A percentile compares a stretch with the other conserved stretches of the same genome.
Conservation (phyloP, 306 rosid genomes). For the Lathyrus oleraceus region DNA sequence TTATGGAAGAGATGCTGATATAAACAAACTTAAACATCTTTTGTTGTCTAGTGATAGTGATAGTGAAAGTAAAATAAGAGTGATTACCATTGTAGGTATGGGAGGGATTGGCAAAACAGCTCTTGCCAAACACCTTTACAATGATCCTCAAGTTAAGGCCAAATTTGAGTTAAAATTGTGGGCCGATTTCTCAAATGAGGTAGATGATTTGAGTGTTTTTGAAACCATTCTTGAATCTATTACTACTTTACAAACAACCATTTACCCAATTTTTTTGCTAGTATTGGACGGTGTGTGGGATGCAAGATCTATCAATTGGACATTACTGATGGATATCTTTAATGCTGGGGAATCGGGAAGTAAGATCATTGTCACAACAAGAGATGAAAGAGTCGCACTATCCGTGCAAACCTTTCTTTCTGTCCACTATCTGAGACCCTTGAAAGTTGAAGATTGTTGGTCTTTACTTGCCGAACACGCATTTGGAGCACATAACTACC, state of each 20-base stretch:
- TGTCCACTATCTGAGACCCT: too few species aligned
- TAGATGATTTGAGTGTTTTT: slow-evolving; percentile 15
- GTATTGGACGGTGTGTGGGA: too few species aligned
- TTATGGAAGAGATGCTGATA: slow-evolving; percentile 37
- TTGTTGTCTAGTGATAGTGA: not conserved
- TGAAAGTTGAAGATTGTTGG: too few species aligned
- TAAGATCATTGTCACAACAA: too few species aligned
- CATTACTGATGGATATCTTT: too few species aligned
- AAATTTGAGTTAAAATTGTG: not conserved
- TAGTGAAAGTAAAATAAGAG: not conserved
- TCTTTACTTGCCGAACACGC: too few species aligned
- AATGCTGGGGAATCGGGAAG: too few species aligned
- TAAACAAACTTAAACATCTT: slow-evolving; percentile 3
- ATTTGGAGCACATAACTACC: too few species aligned
- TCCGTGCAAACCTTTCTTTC: too few species aligned
- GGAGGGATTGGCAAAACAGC: not conserved
- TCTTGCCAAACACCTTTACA: not conserved
- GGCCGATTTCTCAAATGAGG: not conserved
- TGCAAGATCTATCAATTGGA: too few species aligned
- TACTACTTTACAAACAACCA: not conserved
- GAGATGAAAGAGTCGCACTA: too few species aligned
- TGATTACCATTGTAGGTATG: not conserved
- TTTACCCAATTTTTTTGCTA: too few species aligned
- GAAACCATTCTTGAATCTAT: not conserved
- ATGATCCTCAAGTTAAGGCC: not conserved